A percentile compares a stretch with the other conserved stretches of the same genome.
Conservation (phyloP, 257 asterid genomes). For the Pogostemon cablin region DNA sequence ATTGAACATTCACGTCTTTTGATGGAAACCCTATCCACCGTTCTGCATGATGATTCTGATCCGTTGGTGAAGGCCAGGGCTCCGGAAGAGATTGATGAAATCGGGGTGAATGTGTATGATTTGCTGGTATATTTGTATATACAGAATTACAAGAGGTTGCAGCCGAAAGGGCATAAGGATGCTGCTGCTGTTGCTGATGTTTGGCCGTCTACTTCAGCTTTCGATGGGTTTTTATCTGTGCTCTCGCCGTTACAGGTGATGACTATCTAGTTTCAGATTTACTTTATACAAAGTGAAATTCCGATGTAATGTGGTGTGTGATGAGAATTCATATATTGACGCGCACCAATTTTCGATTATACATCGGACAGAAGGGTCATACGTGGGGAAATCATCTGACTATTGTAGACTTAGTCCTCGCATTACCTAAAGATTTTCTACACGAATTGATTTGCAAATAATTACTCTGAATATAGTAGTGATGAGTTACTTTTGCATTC, state of each 20-base stretch:
- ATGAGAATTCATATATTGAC: constrained; percentile 16
- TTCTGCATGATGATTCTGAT: constrained; percentile 65
- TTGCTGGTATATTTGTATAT: constrained; percentile 76
- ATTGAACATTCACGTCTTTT: constrained; percentile 71
- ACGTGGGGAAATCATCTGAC: not conserved
- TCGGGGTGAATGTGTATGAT: constrained; percentile 78
- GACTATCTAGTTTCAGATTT: not conserved
- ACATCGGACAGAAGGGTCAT: not conserved
- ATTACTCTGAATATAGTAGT: constrained; percentile 4
- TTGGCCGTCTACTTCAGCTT: constrained; percentile 96
- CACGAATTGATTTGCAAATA: not conserved
- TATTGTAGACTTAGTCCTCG: constrained; percentile 12
- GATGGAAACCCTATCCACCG: constrained; percentile 70
- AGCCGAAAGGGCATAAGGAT: constrained; percentile 93
- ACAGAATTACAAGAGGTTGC: constrained; percentile 83
- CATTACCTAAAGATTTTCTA: not conserved
- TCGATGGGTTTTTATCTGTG: constrained; percentile 85
- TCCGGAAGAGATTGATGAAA: constrained; percentile 55
- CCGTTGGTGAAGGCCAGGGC: constrained; percentile 60
- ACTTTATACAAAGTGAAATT: not conserved
- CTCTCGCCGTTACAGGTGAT: constrained; percentile 88
- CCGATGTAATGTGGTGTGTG: constrained; percentile 15
- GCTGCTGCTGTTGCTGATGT: constrained; percentile 98
- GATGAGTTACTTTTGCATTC: not conserved
- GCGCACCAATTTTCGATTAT: constrained; percentile 9